Evolutionary conservation across 208 protist species (phyloP).

Genomic region (Herpetomonas tarakana): DNA sequence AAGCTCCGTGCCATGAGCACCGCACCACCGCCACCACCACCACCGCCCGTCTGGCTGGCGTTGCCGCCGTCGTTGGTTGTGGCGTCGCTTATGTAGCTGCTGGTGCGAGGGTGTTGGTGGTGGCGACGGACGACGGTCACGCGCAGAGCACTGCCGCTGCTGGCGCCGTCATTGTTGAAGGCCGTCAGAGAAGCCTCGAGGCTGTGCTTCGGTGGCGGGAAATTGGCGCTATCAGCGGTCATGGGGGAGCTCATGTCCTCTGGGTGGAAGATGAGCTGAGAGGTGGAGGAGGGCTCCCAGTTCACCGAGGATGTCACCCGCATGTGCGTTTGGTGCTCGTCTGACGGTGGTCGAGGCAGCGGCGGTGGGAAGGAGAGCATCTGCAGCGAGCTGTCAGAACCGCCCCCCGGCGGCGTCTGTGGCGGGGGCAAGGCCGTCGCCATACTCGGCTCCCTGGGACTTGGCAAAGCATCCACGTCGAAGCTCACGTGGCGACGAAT

Average conservation of each 20-base stretch:
- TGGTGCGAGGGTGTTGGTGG: conserved; percentile 9
- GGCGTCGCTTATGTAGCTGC: conserved; percentile 28
- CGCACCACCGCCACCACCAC: background rate
- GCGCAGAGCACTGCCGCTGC: conserved; percentile 4
- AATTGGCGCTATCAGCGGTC: background rate
- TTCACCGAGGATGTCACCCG: background rate
- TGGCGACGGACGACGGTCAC: conserved; percentile 8
- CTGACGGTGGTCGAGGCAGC: background rate
- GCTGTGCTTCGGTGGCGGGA: background rate
- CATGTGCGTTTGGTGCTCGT: too few species aligned
- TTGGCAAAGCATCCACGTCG: conserved; percentile 1
- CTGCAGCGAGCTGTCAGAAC: too few species aligned
- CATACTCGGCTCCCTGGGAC: too few species aligned
- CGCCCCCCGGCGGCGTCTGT: too few species aligned
- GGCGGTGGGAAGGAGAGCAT: background rate
- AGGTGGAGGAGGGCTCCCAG: background rate
- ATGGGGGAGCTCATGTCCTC: background rate
- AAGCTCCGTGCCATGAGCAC: conserved; percentile 13
- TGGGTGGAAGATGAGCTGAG: background rate
- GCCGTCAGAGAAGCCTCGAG: background rate
- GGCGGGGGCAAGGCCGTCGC: too few species aligned
- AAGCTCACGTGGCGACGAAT: conserved; percentile 19
- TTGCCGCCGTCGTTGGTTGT: conserved; percentile 9
- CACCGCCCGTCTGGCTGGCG: background rate
- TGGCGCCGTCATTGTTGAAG: background rate